These are phyloP conservation scores for Pythium phragmiticola DNA, from an alignment of 352 stramenopile genomes.

Conservation along the genomic window DNA sequence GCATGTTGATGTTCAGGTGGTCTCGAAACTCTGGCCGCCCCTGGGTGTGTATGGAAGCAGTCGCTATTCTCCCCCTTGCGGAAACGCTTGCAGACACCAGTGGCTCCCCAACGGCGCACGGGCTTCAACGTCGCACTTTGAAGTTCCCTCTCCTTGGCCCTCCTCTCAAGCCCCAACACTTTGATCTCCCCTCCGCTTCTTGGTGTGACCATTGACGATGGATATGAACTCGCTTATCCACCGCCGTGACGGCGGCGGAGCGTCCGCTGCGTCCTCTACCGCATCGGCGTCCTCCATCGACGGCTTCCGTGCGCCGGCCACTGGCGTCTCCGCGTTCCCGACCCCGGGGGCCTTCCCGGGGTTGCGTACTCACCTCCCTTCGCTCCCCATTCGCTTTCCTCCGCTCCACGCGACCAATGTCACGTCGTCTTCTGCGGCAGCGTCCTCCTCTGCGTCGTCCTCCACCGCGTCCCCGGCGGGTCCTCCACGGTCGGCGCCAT, in stretches of 20 bases:
- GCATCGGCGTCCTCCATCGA: constrained; percentile 14
- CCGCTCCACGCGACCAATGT: constrained; percentile 22
- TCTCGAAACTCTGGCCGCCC: neutral
- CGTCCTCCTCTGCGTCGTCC: constrained; percentile 7
- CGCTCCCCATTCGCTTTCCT: constrained; percentile 44
- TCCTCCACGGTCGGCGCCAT: constrained; percentile 2
- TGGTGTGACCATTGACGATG: constrained; percentile 36
- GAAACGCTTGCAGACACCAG: constrained; percentile 23
- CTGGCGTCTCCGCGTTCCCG: constrained; percentile 30
- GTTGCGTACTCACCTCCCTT: constrained; percentile 44
- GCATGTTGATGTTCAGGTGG: constrained; percentile 35
- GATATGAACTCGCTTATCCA: constrained; percentile 80
- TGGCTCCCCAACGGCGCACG: constrained; percentile 24
- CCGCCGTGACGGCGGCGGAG: constrained; percentile 16
- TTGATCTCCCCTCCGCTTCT: constrained; percentile 6
- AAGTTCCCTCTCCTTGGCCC: constrained; percentile 18
- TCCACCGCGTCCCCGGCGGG: constrained; percentile 5
- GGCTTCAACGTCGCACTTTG: constrained; percentile 36
- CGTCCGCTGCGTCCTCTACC: neutral
- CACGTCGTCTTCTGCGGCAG: constrained; percentile 6
- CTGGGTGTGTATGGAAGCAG: constrained; percentile 19
- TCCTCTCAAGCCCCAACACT: constrained; percentile 2
- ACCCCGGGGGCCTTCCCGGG: constrained; percentile 30
- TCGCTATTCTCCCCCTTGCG: constrained; percentile 32
- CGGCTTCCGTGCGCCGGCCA: constrained; percentile 29